phyloP scores from a whole-genome alignment of 78 protist genomes.

The Bodo saltans region DNA sequence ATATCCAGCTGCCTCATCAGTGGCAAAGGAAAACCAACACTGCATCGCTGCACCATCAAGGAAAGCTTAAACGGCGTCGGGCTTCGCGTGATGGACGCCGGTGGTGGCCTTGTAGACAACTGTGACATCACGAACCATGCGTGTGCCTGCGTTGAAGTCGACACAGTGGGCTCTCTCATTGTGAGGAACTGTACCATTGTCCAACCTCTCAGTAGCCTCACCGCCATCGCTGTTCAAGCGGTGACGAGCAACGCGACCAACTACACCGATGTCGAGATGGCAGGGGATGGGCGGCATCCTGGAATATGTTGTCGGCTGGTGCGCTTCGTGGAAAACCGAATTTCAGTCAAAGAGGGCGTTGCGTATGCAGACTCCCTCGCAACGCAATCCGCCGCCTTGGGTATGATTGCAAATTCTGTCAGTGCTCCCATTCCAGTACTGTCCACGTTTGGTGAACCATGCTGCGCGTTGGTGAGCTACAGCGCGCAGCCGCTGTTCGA shows the following conservation, averaged over 20 bases:
- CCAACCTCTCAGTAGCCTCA: not conserved
- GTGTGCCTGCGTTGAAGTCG: constrained; percentile 4
- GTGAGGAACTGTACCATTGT: not conserved
- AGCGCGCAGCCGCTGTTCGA: not conserved
- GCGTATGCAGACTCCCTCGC: no score
- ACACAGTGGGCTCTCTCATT: not conserved
- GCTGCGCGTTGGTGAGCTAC: not conserved
- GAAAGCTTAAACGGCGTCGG: not conserved
- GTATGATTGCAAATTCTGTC: no score
- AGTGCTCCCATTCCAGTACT: no score
- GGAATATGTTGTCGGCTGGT: not conserved
- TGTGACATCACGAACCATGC: constrained; percentile 6
- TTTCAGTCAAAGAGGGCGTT: no score
- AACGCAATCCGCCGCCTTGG: no score
- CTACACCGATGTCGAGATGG: no score
- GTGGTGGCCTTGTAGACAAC: not conserved
- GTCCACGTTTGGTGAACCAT: not conserved
- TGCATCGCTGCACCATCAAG: not conserved
- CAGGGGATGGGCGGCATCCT: no score
- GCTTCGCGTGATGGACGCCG: not conserved
- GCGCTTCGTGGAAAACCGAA: not conserved
- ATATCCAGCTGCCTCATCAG: not conserved
- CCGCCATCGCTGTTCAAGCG: no score
- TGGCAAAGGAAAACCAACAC: not conserved
- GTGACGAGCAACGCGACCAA: no score